A percentile compares a stretch with the other conserved stretches of the same genome.
These are phyloP conservation scores for Pyrus pyrifolia DNA, from an alignment of 306 rosid genomes.

Conservation along the genomic window DNA sequence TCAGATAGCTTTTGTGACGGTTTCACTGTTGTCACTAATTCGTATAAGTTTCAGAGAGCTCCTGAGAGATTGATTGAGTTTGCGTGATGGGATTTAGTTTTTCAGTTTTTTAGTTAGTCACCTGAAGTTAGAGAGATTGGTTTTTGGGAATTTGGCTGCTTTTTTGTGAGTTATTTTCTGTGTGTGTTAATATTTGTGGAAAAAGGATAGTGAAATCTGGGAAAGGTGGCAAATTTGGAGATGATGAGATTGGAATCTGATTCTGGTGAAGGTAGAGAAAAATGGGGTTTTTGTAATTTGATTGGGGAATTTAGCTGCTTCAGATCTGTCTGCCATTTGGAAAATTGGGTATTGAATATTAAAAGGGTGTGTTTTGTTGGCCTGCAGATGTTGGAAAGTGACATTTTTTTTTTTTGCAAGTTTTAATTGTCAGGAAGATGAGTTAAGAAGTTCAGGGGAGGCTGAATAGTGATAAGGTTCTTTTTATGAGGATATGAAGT, in stretches of 20 bases:
- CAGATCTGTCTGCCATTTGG: not conserved
- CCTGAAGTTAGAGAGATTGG: not conserved
- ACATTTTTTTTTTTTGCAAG: not conserved
- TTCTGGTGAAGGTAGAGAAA: not conserved
- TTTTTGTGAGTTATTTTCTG: not conserved
- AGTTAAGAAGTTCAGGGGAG: not conserved
- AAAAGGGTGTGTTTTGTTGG: not conserved
- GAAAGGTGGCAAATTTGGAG: not conserved
- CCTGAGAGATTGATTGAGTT: not conserved
- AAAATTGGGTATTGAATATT: not conserved
- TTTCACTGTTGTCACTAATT: not conserved
- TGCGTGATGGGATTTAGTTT: not conserved
- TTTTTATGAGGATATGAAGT: not conserved
- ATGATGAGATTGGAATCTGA: not conserved
- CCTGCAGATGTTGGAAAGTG: not conserved
- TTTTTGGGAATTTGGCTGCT: not conserved
- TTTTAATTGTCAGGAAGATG: not conserved
- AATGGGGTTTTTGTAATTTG: not conserved
- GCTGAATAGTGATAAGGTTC: not conserved
- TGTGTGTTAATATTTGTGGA: not conserved
- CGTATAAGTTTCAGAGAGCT: not conserved
- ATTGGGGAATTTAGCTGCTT: not conserved
- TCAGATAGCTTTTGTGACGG: not conserved
- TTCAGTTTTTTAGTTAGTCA: not conserved
- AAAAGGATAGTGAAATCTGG: not conserved